Conservation (phyloP, 1,139 yeast genomes). For the Blastobotrys illinoisensis region DNA sequence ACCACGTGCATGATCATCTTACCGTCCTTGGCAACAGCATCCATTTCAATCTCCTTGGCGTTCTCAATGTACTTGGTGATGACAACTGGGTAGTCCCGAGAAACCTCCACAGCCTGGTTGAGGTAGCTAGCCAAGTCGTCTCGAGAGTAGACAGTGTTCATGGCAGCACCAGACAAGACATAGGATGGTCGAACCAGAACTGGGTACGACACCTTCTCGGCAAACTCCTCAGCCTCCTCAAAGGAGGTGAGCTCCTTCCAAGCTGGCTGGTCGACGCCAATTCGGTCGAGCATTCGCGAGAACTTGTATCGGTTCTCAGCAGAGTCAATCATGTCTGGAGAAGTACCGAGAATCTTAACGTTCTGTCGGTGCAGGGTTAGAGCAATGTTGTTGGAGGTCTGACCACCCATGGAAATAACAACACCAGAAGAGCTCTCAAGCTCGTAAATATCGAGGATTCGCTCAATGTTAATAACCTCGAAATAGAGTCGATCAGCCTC, state of each 20-base stretch:
- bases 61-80: conserved; percentile 95
- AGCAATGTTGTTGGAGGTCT: conserved; percentile 95
- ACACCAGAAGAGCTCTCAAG: conserved; percentile 90
- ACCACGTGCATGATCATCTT: conserved; percentile 95
- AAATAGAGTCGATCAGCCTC: conserved; percentile 97
- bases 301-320: conserved; percentile 98
- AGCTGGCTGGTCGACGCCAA: conserved; percentile 98
- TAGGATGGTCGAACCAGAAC: conserved; percentile 97
- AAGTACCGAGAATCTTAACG: conserved; percentile 92
- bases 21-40: conserved; percentile 96
- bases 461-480: conserved; percentile 91
- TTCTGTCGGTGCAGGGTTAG: conserved; percentile 89
- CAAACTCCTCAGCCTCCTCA: conserved; percentile 89
- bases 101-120: conserved; percentile 93
- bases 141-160: conserved; percentile 91
- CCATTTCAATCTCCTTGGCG: conserved; percentile 98
- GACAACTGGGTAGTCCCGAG: conserved; percentile 97
- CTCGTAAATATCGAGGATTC: conserved; percentile 93
- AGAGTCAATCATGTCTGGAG: conserved; percentile 97
- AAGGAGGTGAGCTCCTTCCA: conserved; percentile 97
- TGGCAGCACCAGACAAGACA: conserved; percentile 97
- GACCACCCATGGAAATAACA: conserved; percentile 98
- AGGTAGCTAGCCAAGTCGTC: conserved; percentile 85
- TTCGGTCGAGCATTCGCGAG: conserved; percentile 93
- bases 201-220: conserved; percentile 87